Conservation (phyloP, 2,329 filamentous ascomycete genomes). For the Geosmithia flava region DNA sequence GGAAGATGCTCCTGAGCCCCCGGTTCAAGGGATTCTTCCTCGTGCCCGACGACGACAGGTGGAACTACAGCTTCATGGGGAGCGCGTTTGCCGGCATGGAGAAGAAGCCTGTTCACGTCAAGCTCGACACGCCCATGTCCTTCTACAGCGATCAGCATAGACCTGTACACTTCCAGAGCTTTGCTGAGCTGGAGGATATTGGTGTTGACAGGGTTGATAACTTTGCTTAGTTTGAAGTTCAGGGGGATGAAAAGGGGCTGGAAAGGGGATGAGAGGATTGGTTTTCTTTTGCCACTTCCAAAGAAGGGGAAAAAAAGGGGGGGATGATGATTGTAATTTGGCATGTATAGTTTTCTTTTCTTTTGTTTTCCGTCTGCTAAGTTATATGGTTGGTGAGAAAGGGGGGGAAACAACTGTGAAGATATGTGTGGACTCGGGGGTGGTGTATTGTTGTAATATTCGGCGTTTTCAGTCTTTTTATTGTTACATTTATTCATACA, state of each 20-base stretch:
- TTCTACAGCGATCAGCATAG: conserved; percentile 93
- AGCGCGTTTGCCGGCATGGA: conserved; percentile 76
- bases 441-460: no score
- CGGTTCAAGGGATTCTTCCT: conserved; percentile 94
- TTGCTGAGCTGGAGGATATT: conserved; percentile 92
- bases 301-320: not conserved
- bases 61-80: conserved; percentile 99
- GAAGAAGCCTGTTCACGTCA: conserved; percentile 84
- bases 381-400: not conserved
- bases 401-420: no score
- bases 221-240: conserved; percentile 54
- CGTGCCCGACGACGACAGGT: conserved; percentile 76
- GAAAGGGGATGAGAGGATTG: no score
- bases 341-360: not conserved
- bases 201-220: conserved; percentile 90
- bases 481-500: no score
- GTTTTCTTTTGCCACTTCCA: not conserved
- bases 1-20: conserved; percentile 83
- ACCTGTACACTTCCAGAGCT: conserved; percentile 92
- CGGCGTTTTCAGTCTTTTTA: no score
- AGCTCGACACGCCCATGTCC: conserved; percentile 78
- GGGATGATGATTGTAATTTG: not conserved
- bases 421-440: no score
- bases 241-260: no score
- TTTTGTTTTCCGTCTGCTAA: not conserved